Percentiles rank a stretch among this genome's conserved stretches.
Conservation (phyloP, 139 green algal species). For the Ulvella scutata region DNA sequence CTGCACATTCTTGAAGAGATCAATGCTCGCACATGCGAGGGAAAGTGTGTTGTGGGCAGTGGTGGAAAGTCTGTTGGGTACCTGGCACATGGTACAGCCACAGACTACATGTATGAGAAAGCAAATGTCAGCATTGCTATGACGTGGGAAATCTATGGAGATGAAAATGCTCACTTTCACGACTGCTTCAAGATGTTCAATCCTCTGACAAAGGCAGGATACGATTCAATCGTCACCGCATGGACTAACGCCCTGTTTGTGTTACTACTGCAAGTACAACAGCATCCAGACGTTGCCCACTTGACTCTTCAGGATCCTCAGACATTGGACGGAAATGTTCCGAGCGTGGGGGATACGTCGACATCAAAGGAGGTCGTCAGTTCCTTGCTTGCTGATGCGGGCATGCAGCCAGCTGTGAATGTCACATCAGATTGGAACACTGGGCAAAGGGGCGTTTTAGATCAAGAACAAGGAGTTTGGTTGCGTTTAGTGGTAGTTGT, state of each 20-base stretch:
- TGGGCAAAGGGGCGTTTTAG: too few species aligned
- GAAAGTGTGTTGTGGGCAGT: background rate
- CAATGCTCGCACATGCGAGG: constrained; percentile 19
- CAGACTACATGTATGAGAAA: constrained; percentile 84
- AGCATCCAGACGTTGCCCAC: background rate
- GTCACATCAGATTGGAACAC: too few species aligned
- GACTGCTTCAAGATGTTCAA: constrained; percentile 99
- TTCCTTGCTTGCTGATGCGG: too few species aligned
- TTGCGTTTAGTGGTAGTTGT: too few species aligned
- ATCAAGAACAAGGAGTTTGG: too few species aligned
- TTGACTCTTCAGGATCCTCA: too few species aligned
- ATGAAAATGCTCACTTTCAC: constrained; percentile 48
- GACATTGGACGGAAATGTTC: too few species aligned
- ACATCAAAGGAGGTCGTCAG: too few species aligned
- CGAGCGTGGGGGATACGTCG: too few species aligned
- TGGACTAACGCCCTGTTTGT: background rate
- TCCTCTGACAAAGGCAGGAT: constrained; percentile 31
- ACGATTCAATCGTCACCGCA: constrained; percentile 15
- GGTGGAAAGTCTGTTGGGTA: constrained; percentile 35
- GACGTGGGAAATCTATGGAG: constrained; percentile 96
- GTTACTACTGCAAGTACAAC: background rate
- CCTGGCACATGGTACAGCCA: constrained; percentile 87
- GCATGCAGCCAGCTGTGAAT: too few species aligned
- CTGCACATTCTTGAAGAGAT: constrained; percentile 54
- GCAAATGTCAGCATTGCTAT: constrained; percentile 59